Evolutionary conservation across 495 filamentous ascomycete genomes (phyloP).

Genomic region (Penicillium bovifimosum): DNA sequence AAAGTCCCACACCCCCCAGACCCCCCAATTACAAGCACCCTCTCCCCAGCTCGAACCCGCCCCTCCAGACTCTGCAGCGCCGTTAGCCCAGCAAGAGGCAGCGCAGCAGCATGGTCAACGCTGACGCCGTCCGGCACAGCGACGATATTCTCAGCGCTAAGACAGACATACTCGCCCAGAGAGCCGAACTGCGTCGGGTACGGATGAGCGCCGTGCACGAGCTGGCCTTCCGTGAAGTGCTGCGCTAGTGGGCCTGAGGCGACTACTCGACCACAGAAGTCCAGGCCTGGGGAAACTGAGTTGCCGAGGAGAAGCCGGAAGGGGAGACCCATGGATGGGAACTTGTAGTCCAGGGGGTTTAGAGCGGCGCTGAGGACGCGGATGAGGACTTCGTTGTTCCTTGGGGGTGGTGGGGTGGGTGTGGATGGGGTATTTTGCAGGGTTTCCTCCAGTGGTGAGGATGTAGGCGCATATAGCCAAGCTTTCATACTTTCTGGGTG

Average conservation of each 20-base stretch:
- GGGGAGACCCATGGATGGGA: constrained; percentile 46
- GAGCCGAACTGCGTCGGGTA: constrained; percentile 44
- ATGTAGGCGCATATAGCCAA: constrained; percentile 50
- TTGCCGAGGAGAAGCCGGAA: constrained; percentile 33
- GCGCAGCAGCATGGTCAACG: constrained; percentile 43
- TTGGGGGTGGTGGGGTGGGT: constrained; percentile 29
- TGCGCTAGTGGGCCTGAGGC: constrained; percentile 29
- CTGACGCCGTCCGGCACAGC: constrained; percentile 47
- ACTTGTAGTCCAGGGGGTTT: constrained; percentile 66
- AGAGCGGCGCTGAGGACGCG: constrained; percentile 47
- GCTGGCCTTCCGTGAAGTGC: constrained; percentile 43
- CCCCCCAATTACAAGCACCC: constrained; percentile 64
- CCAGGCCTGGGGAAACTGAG: constrained; percentile 54
- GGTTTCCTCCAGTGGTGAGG: constrained; percentile 48
- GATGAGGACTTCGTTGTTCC: constrained; percentile 45
- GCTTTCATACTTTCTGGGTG: constrained; percentile 45
- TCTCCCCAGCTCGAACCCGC: constrained; percentile 47
- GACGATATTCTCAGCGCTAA: constrained; percentile 18
- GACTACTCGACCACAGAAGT: constrained; percentile 59
- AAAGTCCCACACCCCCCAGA: constrained; percentile 58
- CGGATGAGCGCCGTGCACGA: constrained; percentile 50
- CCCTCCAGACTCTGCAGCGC: constrained; percentile 56
- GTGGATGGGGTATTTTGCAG: constrained; percentile 39
- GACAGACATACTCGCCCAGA: constrained; percentile 48
- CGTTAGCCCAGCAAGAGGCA: constrained; percentile 53